Evolutionary conservation across 305 asterid genomes (phyloP).

Genomic region (Fraxinus velutina): DNA sequence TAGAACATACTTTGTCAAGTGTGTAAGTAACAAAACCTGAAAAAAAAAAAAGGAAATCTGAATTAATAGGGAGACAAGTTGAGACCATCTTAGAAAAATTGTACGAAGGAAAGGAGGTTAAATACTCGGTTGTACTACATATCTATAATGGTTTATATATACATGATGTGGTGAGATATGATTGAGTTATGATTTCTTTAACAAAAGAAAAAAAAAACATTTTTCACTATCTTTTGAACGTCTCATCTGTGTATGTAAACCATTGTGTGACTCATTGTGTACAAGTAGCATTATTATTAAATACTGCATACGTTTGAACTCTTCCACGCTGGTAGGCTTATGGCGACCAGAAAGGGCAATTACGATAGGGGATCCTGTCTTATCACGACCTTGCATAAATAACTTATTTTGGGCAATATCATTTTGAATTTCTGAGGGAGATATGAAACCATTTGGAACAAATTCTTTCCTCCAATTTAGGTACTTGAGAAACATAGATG

Average conservation of each 20-base stretch:
- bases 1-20: constrained; percentile 41
- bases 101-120: background rate
- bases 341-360: constrained; percentile 35
- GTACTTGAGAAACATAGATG: constrained; percentile 59
- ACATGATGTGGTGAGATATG: background rate
- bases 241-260: no score
- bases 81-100: background rate
- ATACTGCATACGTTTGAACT: constrained; percentile 35
- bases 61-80: background rate
- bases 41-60: background rate
- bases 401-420: constrained; percentile 32
- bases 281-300: background rate
- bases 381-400: constrained; percentile 44
- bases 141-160: background rate
- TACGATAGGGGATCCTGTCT: constrained; percentile 36
- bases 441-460: constrained; percentile 71
- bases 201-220: background rate
- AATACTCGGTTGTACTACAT: background rate
- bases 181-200: no score
- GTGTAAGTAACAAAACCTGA: constrained; percentile 44
- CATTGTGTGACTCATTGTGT: no score
- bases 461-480: constrained; percentile 74
- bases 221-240: no score
- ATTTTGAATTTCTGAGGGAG: constrained; percentile 55
- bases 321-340: constrained; percentile 28